A percentile compares a stretch with the other conserved stretches of the same genome.
Conservation (phyloP, 2,329 filamentous ascomycete genomes). For the Apiospora malaysiana region DNA sequence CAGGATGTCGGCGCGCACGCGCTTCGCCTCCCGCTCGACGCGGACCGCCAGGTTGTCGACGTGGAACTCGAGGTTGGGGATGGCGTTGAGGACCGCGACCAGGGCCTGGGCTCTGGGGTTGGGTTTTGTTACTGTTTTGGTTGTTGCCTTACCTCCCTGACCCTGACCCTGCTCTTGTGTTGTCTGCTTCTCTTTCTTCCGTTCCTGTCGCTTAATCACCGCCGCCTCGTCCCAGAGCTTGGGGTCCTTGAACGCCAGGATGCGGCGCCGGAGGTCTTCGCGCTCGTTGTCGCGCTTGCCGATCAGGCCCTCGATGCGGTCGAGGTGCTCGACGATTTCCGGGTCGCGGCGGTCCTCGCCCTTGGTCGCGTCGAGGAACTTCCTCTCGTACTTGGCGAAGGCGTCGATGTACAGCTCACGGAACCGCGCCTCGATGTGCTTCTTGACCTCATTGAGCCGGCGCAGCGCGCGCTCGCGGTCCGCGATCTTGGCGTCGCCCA, state of each 20-base stretch:
- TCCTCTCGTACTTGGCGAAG: not conserved
- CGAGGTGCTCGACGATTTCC: not conserved
- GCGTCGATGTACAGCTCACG: not conserved
- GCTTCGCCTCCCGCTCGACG: not conserved
- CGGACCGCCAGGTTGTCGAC: not conserved
- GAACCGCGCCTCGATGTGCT: not conserved
- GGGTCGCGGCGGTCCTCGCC: conserved; percentile 6
- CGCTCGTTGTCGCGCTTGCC: not conserved
- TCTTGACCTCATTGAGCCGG: not conserved
- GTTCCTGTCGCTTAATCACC: not conserved
- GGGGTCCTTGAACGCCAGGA: not conserved
- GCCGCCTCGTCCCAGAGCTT: not conserved
- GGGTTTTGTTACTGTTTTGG: not conserved
- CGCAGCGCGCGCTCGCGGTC: not conserved
- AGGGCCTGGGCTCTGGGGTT: not conserved
- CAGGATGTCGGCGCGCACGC: not conserved
- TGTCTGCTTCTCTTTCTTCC: not conserved
- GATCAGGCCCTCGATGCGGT: not conserved
- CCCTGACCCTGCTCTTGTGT: not conserved
- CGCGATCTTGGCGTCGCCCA: not conserved
- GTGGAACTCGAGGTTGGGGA: not conserved
- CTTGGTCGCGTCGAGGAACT: not conserved
- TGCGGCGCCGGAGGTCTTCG: not conserved
- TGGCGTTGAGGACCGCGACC: not conserved
- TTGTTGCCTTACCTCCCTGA: not conserved